Conservation (phyloP, 1,139 yeast genomes). For the Barnettozyma hawaiiensis region DNA sequence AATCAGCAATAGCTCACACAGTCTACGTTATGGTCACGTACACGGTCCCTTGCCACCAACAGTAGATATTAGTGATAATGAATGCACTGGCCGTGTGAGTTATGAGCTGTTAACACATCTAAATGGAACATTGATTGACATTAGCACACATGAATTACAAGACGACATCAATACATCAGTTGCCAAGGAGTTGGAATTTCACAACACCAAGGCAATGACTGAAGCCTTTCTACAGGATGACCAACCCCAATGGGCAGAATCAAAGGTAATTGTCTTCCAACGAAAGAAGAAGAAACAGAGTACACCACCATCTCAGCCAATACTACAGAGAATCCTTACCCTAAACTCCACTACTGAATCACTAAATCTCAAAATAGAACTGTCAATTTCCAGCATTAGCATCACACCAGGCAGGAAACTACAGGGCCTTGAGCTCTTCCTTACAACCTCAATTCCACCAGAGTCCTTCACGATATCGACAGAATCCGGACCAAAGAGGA, state of each 20-base stretch:
- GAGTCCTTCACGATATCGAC: neutral
- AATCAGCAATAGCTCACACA: neutral
- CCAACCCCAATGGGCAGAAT: neutral
- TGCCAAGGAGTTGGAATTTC: neutral
- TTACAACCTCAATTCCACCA: neutral
- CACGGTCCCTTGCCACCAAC: neutral
- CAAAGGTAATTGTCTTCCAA: neutral
- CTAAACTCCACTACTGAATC: neutral
- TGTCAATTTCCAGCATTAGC: neutral
- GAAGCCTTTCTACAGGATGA: neutral
- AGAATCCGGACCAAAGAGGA: neutral
- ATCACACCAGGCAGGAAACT: neutral
- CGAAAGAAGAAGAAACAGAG: neutral
- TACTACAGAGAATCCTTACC: neutral
- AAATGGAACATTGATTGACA: neutral
- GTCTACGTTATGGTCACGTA: constrained; percentile 3
- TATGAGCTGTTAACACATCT: constrained; percentile 2
- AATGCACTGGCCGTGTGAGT: neutral
- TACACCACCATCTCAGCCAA: neutral
- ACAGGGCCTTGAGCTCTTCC: constrained; percentile 1
- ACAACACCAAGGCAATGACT: neutral
- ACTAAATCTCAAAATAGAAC: neutral
- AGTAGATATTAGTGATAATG: neutral
- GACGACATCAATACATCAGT: neutral
- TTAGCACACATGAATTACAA: neutral